These are phyloP conservation scores for Halophytophthora polymorphica DNA, from an alignment of 352 stramenopile species.

Conservation along the genomic window DNA sequence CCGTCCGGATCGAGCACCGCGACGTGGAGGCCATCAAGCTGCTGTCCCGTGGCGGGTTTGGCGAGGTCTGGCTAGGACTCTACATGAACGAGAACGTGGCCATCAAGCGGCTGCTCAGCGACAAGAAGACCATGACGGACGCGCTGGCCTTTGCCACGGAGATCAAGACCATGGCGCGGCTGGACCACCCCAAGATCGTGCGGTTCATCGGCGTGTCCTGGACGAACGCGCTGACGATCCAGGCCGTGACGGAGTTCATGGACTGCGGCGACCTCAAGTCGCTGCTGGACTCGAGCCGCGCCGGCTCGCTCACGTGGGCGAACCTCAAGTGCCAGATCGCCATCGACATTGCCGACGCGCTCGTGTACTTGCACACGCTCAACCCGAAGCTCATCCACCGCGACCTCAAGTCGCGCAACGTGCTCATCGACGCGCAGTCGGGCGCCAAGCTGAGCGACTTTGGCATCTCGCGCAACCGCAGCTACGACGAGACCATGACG, in stretches of 20 bases:
- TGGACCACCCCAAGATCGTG: constrained; percentile 70
- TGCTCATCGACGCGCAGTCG: constrained; percentile 55
- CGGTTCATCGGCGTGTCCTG: constrained; percentile 68
- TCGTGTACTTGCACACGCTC: constrained; percentile 72
- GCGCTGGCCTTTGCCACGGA: constrained; percentile 56
- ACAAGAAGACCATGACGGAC: constrained; percentile 57
- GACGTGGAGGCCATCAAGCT: constrained; percentile 55
- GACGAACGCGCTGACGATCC: constrained; percentile 57
- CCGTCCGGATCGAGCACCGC: constrained; percentile 50
- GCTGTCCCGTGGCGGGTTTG: constrained; percentile 61
- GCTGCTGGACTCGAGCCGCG: constrained; percentile 36
- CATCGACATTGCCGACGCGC: constrained; percentile 59
- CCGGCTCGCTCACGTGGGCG: constrained; percentile 45
- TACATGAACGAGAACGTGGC: constrained; percentile 70
- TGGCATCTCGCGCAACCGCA: constrained; percentile 58
- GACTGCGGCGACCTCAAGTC: constrained; percentile 60
- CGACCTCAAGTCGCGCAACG: constrained; percentile 68
- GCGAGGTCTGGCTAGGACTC: constrained; percentile 64
- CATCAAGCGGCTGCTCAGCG: constrained; percentile 52
- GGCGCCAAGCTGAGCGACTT: constrained; percentile 72
- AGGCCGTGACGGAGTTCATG: constrained; percentile 68
- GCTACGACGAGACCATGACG: constrained; percentile 64
- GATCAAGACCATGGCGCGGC: constrained; percentile 51
- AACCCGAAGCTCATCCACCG: constrained; percentile 66
- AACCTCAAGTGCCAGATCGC: constrained; percentile 70